A percentile compares a stretch with the other conserved stretches of the same genome.
These are phyloP conservation scores for Aspergillus japonicus DNA, from an alignment of 2,329 filamentous ascomycete species.

Conservation along the genomic window DNA sequence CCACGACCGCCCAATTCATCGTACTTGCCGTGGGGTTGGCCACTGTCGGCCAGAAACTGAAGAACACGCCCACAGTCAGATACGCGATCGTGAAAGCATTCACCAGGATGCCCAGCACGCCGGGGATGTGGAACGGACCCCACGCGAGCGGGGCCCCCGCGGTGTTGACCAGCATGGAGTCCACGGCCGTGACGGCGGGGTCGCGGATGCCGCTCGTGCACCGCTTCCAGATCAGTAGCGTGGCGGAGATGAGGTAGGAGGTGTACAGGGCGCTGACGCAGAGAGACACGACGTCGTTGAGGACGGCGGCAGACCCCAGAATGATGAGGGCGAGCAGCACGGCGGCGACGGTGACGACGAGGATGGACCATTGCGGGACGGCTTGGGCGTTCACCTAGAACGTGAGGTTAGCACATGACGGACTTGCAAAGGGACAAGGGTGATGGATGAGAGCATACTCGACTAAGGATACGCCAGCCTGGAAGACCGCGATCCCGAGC, in stretches of 20 bases:
- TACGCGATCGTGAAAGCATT: not conserved
- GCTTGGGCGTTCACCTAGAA: slow-evolving; percentile 2
- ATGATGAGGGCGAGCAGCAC: slow-evolving; percentile 1
- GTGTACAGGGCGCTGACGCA: slow-evolving; percentile 5
- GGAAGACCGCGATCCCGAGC: slow-evolving; percentile 3
- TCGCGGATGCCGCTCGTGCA: slow-evolving; percentile 5
- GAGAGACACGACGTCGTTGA: slow-evolving; percentile 3
- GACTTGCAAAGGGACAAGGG: too few species aligned
- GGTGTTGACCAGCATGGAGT: not conserved
- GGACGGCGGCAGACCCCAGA: slow-evolving; percentile 1
- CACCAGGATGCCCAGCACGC: not conserved
- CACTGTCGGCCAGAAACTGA: not conserved
- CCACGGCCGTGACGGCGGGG: not conserved
- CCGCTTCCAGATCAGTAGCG: slow-evolving; percentile 1
- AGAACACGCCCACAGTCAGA: slow-evolving; percentile 2
- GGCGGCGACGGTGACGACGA: not conserved
- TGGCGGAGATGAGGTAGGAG: slow-evolving; percentile 1
- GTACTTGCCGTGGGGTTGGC: slow-evolving; percentile 1
- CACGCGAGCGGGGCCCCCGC: slow-evolving; percentile 1
- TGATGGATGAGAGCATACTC: not conserved
- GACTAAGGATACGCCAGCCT: not conserved
- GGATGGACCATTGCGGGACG: slow-evolving; percentile 2
- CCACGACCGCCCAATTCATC: slow-evolving; percentile 6
- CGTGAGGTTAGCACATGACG: not conserved
- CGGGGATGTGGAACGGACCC: not conserved